Evolutionary conservation across 1,284 basidiomycete genomes (phyloP).

Genomic region (Ganoderma boninense): DNA sequence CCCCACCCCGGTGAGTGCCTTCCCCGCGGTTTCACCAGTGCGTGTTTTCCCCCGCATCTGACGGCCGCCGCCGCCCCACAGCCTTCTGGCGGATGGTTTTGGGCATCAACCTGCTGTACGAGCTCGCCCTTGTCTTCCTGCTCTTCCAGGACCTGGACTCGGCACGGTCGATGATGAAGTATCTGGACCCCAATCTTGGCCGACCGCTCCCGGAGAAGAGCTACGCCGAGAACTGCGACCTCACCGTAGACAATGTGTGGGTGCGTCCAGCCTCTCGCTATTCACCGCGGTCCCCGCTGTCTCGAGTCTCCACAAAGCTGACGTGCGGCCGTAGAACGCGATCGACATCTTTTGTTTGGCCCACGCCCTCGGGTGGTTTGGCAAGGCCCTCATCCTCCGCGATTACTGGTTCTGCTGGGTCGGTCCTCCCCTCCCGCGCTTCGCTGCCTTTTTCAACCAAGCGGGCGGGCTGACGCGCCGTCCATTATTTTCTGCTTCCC

Average conservation of each 20-base stretch:
- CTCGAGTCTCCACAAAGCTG: background rate
- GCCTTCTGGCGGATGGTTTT: slow-evolving; percentile 80
- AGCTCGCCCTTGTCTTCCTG: slow-evolving; percentile 80
- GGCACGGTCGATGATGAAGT: slow-evolving; percentile 81
- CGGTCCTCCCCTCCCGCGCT: slow-evolving; percentile 29
- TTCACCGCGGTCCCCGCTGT: slow-evolving; percentile 15
- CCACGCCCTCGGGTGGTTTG: slow-evolving; percentile 86
- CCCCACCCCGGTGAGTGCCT: slow-evolving; percentile 44
- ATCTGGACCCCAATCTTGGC: slow-evolving; percentile 76
- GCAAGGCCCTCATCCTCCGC: slow-evolving; percentile 84
- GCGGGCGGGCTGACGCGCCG: slow-evolving; percentile 12
- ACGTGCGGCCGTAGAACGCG: slow-evolving; percentile 59
- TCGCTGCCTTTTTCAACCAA: slow-evolving; percentile 8
- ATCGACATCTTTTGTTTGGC: slow-evolving; percentile 86
- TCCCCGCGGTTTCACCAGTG: background rate
- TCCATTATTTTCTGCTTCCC: slow-evolving; percentile 7
- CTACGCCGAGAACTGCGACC: slow-evolving; percentile 81
- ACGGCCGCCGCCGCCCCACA: slow-evolving; percentile 19
- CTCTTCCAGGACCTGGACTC: slow-evolving; percentile 84
- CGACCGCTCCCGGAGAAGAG: slow-evolving; percentile 80
- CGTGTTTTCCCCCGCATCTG: background rate
- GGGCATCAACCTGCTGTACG: slow-evolving; percentile 83
- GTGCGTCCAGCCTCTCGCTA: slow-evolving; percentile 48
- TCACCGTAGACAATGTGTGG: slow-evolving; percentile 73
- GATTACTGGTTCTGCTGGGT: slow-evolving; percentile 94